phyloP scores from a whole-genome alignment of 495 filamentous ascomycete genomes.

The Antarctomyces pellizariae region DNA sequence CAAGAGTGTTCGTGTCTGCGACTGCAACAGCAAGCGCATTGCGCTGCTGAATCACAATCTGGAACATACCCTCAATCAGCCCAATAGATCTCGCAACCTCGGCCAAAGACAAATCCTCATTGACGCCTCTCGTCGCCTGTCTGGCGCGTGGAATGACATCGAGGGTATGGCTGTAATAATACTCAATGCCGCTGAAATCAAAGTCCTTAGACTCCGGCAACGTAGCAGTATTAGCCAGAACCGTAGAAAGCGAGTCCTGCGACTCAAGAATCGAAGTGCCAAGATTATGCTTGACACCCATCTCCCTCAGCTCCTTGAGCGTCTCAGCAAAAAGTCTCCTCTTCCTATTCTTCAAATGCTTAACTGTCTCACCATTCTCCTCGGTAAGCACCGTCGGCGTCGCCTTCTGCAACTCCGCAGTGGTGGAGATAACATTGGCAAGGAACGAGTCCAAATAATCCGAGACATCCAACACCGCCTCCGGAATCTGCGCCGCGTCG shows the following conservation, averaged over 20 bases:
- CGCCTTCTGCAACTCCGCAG: conserved; percentile 48
- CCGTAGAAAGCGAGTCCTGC: conserved; percentile 42
- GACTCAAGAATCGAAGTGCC: conserved; percentile 39
- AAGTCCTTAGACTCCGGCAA: conserved; percentile 9
- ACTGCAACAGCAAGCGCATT: conserved; percentile 22
- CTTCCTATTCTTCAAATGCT: conserved; percentile 76
- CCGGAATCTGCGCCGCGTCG: conserved; percentile 26
- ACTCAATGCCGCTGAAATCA: conserved; percentile 24
- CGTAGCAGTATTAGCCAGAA: conserved; percentile 31
- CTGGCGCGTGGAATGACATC: conserved; percentile 46
- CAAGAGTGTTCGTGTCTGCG: conserved; percentile 11
- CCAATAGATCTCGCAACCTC: conserved; percentile 59
- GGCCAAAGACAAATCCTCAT: conserved; percentile 55
- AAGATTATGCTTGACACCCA: conserved; percentile 72
- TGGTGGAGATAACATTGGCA: conserved; percentile 37
- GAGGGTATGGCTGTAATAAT: conserved; percentile 55
- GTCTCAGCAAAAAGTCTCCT: conserved; percentile 78
- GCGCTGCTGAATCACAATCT: conserved; percentile 44
- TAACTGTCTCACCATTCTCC: conserved; percentile 57
- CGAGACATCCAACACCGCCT: conserved; percentile 27
- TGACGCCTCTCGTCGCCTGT: conserved; percentile 40
- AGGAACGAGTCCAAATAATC: conserved; percentile 42
- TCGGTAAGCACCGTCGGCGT: conserved; percentile 57
- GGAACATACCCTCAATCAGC: conserved; percentile 59
- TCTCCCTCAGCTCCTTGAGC: conserved; percentile 52